Evolutionary conservation across 2,329 filamentous ascomycete genomes (phyloP).

Genomic region (Fusarium abutilonis): DNA sequence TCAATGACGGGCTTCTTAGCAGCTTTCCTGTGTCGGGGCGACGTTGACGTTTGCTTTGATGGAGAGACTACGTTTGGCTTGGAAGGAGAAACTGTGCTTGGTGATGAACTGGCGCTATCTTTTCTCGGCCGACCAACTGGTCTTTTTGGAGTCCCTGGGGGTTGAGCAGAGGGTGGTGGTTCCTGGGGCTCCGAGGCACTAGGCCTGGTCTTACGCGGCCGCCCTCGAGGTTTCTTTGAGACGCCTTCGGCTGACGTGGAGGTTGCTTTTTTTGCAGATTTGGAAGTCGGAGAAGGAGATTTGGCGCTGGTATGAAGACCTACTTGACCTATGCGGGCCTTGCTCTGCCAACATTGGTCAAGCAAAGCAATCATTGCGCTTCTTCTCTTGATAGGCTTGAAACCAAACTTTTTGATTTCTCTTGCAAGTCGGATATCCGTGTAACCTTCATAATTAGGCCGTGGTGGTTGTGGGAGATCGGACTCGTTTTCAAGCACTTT

Average conservation of each 20-base stretch:
- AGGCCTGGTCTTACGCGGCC: slow-evolving; percentile 48
- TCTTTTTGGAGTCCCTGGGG: slow-evolving; percentile 49
- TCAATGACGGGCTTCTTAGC: slow-evolving; percentile 50
- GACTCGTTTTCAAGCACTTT: background rate
- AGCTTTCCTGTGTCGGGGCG: slow-evolving; percentile 27
- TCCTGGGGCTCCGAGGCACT: slow-evolving; percentile 44
- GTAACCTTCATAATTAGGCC: slow-evolving; percentile 68
- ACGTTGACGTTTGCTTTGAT: slow-evolving; percentile 23
- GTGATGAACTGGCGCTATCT: slow-evolving; percentile 22
- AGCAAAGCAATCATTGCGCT: slow-evolving; percentile 75
- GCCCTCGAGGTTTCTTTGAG: slow-evolving; percentile 47
- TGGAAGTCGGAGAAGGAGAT: slow-evolving; percentile 23
- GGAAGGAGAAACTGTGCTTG: slow-evolving; percentile 3
- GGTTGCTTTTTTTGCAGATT: slow-evolving; percentile 22
- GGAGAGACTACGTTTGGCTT: slow-evolving; percentile 16
- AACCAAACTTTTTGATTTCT: slow-evolving; percentile 72
- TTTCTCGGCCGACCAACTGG: slow-evolving; percentile 58
- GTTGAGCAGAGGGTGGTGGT: slow-evolving; percentile 50
- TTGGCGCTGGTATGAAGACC: slow-evolving; percentile 34
- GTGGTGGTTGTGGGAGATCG: slow-evolving; percentile 25
- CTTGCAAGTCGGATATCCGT: slow-evolving; percentile 71
- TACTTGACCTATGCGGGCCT: slow-evolving; percentile 49
- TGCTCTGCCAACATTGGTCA: slow-evolving; percentile 75
- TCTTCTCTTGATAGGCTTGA: slow-evolving; percentile 76
- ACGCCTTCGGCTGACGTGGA: slow-evolving; percentile 12